Evolutionary conservation across 192 early-diverging fungal genomes (phyloP).

Genomic region (Coemansia sp.): DNA sequence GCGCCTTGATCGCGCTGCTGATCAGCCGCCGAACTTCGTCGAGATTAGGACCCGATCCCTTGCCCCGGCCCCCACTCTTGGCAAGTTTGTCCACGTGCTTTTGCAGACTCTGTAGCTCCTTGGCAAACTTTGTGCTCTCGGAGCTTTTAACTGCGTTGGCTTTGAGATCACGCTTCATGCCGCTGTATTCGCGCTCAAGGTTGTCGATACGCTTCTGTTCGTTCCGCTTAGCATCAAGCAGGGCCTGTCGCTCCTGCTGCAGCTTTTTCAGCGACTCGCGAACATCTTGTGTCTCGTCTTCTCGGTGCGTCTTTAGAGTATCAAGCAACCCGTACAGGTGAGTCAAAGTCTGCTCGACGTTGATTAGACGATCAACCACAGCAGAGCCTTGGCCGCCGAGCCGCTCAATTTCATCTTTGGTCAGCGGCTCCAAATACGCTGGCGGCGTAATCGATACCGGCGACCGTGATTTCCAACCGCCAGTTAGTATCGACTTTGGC

Average conservation of each 20-base stretch:
- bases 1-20: constrained; percentile 34
- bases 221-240: constrained; percentile 23
- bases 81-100: constrained; percentile 37
- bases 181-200: constrained; percentile 41
- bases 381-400: constrained; percentile 37
- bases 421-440: constrained; percentile 21
- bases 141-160: constrained; percentile 9
- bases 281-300: constrained; percentile 38
- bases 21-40: constrained; percentile 40
- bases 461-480: constrained; percentile 5
- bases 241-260: constrained; percentile 34
- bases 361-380: constrained; percentile 34
- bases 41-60: constrained; percentile 18
- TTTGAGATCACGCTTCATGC: constrained; percentile 41
- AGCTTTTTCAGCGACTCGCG: constrained; percentile 39
- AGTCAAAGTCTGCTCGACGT: constrained; percentile 42
- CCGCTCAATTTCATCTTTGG: constrained; percentile 30
- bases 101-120: constrained; percentile 34
- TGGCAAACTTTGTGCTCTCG: constrained; percentile 18
- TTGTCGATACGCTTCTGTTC: constrained; percentile 47
- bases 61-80: constrained; percentile 16
- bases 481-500: background rate
- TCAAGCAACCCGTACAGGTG: constrained; percentile 44
- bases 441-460: constrained; percentile 8
- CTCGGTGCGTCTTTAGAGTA: constrained; percentile 34